Evolutionary conservation across 164 flowering plant species (phyloP).

Genomic region (Echeveria elegans): DNA sequence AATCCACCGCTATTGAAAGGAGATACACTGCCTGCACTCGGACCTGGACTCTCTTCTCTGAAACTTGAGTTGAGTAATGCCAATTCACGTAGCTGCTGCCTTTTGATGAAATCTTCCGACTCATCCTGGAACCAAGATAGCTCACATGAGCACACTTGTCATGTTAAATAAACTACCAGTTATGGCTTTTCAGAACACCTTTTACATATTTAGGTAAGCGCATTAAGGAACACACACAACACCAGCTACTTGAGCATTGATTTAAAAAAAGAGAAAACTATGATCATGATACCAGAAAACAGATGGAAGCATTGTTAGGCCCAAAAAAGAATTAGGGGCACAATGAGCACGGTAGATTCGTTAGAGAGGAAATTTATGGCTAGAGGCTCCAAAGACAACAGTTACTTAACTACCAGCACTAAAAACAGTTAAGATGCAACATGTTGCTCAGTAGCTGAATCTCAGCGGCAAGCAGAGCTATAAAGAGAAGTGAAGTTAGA

Average conservation of each 20-base stretch:
- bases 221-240: neutral
- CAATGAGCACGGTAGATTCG: too few species aligned
- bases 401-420: too few species aligned
- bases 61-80: slow-evolving; percentile 84
- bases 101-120: slow-evolving; percentile 81
- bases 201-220: neutral
- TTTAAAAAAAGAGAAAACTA: too few species aligned
- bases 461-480: too few species aligned
- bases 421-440: too few species aligned
- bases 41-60: slow-evolving; percentile 94
- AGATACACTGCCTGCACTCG: slow-evolving; percentile 56
- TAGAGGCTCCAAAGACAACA: too few species aligned
- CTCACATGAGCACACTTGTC: neutral
- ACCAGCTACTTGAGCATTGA: neutral
- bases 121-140: slow-evolving; percentile 55
- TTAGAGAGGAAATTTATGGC: too few species aligned
- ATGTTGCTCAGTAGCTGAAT: too few species aligned
- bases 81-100: slow-evolving; percentile 86
- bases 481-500: too few species aligned
- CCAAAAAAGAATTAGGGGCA: too few species aligned
- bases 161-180: neutral
- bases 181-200: neutral
- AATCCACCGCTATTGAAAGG: slow-evolving; percentile 55
- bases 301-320: too few species aligned
- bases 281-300: too few species aligned